Conservation (phyloP, 345 rosid species). For the Eucalyptus brandiana region DNA sequence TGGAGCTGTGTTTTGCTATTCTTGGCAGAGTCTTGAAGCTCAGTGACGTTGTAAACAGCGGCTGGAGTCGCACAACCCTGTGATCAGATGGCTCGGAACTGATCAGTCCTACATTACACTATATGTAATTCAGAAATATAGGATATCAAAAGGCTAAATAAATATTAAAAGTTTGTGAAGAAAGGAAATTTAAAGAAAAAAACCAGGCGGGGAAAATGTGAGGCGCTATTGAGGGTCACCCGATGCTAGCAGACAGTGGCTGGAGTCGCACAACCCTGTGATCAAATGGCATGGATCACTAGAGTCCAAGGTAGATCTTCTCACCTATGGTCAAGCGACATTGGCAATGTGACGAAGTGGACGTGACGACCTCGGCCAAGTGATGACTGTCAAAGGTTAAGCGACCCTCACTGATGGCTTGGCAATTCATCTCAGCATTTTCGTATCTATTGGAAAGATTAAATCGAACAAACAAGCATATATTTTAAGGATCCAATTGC, state of each 20-base stretch:
- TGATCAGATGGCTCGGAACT: too few species aligned
- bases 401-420: rapidly evolving
- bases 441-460: background rate
- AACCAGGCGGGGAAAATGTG: rapidly evolving
- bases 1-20: background rate
- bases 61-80: too few species aligned
- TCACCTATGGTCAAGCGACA: background rate
- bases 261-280: background rate
- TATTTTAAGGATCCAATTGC: too few species aligned
- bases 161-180: background rate
- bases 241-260: rapidly evolving
- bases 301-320: background rate
- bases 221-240: rapidly evolving
- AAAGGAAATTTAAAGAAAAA: background rate
- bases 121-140: too few species aligned
- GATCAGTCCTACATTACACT: rapidly evolving
- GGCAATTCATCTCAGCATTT: background rate
- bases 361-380: rapidly evolving
- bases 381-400: background rate
- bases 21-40: background rate
- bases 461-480: background rate
- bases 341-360: rapidly evolving
- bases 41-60: background rate
- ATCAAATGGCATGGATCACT: background rate
- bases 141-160: background rate